phyloP scores from a whole-genome alignment of 257 asterid species.

The Capsicum chinense region DNA sequence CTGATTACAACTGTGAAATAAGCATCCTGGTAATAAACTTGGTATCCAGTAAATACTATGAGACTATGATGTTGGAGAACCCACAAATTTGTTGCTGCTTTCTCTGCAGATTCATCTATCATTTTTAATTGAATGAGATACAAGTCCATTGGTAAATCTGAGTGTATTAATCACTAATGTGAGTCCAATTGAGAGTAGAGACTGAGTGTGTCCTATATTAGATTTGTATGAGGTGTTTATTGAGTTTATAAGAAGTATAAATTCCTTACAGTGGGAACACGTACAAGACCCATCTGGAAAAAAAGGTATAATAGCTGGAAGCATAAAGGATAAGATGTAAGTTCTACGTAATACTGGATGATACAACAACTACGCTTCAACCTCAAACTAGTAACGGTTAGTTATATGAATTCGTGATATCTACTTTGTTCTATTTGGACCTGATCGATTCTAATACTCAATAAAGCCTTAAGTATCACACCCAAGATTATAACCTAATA shows the following conservation, averaged over 20 bases:
- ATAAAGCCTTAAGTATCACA: not conserved
- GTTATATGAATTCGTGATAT: not conserved
- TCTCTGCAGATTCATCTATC: constrained; percentile 7
- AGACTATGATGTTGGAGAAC: constrained; percentile 7
- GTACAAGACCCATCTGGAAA: too few species aligned
- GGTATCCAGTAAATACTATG: not conserved
- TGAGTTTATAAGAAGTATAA: too few species aligned
- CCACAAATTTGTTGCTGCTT: constrained; percentile 12
- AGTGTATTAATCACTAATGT: constrained; percentile 1
- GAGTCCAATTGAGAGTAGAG: not conserved
- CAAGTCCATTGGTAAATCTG: not conserved
- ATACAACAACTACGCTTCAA: not conserved
- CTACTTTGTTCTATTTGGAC: not conserved
- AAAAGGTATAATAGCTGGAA: too few species aligned
- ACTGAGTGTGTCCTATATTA: not conserved
- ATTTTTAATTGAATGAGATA: not conserved
- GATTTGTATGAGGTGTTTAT: not conserved
- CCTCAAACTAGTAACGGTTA: not conserved
- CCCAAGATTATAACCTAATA: not conserved
- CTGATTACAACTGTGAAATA: not conserved
- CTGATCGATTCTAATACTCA: not conserved
- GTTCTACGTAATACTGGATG: not conserved
- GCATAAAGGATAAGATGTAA: too few species aligned
- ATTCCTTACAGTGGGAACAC: too few species aligned
- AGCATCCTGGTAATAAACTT: not conserved